Conservation (phyloP, 805 yeast species). For the Grigorovia humatica region DNA sequence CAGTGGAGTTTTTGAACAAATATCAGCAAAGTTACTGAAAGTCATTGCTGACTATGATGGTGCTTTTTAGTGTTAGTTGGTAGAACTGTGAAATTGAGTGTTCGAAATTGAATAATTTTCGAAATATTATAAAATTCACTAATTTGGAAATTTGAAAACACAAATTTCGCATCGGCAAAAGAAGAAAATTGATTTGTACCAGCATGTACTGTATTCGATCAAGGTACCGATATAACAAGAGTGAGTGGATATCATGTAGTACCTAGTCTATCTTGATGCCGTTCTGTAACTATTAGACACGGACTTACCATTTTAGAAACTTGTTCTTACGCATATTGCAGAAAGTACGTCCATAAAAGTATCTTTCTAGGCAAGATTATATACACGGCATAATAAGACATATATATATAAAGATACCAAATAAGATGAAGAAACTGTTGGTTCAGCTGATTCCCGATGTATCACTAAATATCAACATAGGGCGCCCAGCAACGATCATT, state of each 20-base stretch:
- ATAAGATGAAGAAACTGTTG: constrained; percentile 16
- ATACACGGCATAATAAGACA: too few relatives aligned
- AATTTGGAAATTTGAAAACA: neutral
- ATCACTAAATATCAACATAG: constrained; percentile 28
- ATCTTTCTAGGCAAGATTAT: neutral
- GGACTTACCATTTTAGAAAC: too few relatives aligned
- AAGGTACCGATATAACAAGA: too few relatives aligned
- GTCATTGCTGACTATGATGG: constrained; percentile 11
- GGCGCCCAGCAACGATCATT: constrained; percentile 36
- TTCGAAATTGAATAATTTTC: too few relatives aligned
- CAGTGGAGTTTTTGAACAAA: constrained; percentile 60
- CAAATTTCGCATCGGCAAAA: neutral
- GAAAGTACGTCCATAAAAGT: neutral
- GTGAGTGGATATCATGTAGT: too few relatives aligned
- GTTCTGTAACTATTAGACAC: too few relatives aligned
- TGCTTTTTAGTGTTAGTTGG: neutral
- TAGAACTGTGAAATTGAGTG: neutral
- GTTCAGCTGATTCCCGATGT: constrained; percentile 34
- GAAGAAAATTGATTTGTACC: too few relatives aligned
- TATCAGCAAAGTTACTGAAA: constrained; percentile 23
- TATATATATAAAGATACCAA: too few relatives aligned
- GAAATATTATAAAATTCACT: too few relatives aligned
- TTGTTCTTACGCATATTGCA: neutral
- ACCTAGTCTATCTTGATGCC: too few relatives aligned
- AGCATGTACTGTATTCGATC: too few relatives aligned